Evolutionary conservation across 164 flowering plant species (phyloP), one percentile per base, ranked within the genome.

Genomic region (Kalanchoe fedtschenkoi): DNA sequence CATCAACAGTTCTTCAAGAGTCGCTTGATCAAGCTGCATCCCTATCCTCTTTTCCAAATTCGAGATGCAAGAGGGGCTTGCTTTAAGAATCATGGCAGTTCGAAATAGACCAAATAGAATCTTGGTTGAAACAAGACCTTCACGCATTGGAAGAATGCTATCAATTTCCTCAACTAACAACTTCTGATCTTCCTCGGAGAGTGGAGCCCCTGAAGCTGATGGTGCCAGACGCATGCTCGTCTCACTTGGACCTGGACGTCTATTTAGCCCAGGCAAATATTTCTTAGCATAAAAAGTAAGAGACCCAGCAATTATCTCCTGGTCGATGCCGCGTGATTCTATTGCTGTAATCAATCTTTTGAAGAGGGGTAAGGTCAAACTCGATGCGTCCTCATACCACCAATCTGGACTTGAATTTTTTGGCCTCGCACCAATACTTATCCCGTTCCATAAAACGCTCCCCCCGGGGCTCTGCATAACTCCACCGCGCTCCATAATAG

Each of bases 401-500:
- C 98, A 92, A 75, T 89, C 96, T 55, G 86, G 75, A 64, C 80
- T 82, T 7, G 80, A 61, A 62, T 81, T 78, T 68, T 74, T 84
- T 28, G 87, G 88, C 60, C 87, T 78, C 59, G 96, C 96, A 29
- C 96, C 96, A 0, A 96, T 89, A 74, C 96, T 87, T 32, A 92
- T 89, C 37, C 98, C 98, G 68, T 92, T 92, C 98, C 98, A 87
- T 64, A 92, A 61, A 17, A 89, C 82, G 68, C 88, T 89, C 21
- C 93, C 98, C 53, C 96, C 95, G 1, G 96, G 96, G 66, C 95
- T 92, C 73, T 88, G 97, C 90, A 88, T 80, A 19, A 90, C 87
- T 26, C 95, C 86, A 59, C 83, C 83, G 34, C 76, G 86, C 65
- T 87, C 98, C 78, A 74, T 64, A 34, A 86, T 68, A 7, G 96